These are phyloP conservation scores for Rasamsonia emersonii DNA, from an alignment of 2,329 filamentous ascomycete species.

Conservation along the genomic window DNA sequence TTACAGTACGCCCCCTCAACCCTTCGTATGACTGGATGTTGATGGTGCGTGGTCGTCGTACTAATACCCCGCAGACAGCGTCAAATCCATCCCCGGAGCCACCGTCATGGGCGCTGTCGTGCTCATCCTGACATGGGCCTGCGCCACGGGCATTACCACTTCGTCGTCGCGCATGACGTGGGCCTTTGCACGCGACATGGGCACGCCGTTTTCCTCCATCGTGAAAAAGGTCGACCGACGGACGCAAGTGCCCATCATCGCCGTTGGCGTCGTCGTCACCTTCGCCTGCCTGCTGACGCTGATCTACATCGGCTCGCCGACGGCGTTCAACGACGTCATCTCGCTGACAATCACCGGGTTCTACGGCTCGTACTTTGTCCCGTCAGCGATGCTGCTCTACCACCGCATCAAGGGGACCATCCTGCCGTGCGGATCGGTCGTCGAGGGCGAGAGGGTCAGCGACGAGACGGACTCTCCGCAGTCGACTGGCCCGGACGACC, in stretches of 20 bases:
- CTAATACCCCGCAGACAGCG: constrained; percentile 9
- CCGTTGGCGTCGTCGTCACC: constrained; percentile 37
- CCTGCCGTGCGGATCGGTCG: constrained; percentile 26
- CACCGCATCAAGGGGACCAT: constrained; percentile 28
- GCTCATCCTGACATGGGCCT: constrained; percentile 16
- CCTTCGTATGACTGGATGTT: constrained; percentile 25
- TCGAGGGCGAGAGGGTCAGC: constrained; percentile 14
- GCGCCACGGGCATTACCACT: constrained; percentile 17
- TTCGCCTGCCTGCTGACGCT: constrained; percentile 39
- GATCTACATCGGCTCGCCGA: constrained; percentile 45
- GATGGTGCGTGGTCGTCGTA: constrained; percentile 7
- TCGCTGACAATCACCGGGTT: constrained; percentile 34
- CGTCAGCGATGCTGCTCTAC: constrained; percentile 24
- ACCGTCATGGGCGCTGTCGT: constrained; percentile 18
- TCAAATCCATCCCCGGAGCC: constrained; percentile 14
- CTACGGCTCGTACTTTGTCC: constrained; percentile 28
- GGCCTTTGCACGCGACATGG: constrained; percentile 42
- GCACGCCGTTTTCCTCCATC: constrained; percentile 30
- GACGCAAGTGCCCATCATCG: constrained; percentile 17
- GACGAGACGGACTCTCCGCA: constrained; percentile 10
- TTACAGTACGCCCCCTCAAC: constrained; percentile 26
- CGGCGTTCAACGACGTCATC: constrained; percentile 36
- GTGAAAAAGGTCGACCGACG: constrained; percentile 9
- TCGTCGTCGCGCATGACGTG: constrained; percentile 40
- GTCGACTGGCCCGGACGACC: constrained; percentile 12